Evolutionary conservation across 2,329 filamentous ascomycete species (phyloP).

Genomic region (Exutisphaerella laricina): DNA sequence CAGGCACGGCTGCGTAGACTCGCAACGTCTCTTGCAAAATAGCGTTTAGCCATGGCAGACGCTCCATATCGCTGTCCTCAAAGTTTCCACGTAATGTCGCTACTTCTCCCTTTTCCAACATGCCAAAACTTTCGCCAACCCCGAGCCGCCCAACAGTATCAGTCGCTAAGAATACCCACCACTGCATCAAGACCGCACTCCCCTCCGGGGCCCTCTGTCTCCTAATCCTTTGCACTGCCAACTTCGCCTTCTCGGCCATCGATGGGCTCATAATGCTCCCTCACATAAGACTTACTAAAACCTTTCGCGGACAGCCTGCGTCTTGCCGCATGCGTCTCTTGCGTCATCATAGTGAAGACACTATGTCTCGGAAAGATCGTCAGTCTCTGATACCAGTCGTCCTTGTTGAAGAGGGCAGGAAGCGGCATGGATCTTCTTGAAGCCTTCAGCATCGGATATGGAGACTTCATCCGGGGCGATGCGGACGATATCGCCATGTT

Average conservation of each 20-base stretch:
- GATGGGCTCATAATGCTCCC: constrained; percentile 34
- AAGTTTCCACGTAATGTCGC: constrained; percentile 12
- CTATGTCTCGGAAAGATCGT: constrained; percentile 18
- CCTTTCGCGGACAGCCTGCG: constrained; percentile 34
- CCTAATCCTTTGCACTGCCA: constrained; percentile 32
- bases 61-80: constrained; percentile 21
- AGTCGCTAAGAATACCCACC: constrained; percentile 38
- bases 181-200: constrained; percentile 36
- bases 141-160: constrained; percentile 36
- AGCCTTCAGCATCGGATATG: constrained; percentile 33
- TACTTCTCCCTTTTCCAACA: constrained; percentile 33
- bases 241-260: constrained; percentile 30
- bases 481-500: constrained; percentile 43
- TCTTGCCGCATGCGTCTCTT: constrained; percentile 31
- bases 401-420: constrained; percentile 25
- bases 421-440: constrained; percentile 29
- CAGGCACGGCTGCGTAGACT: constrained; percentile 29
- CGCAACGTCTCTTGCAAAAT: constrained; percentile 28
- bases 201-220: constrained; percentile 18
- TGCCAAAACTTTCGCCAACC: constrained; percentile 38
- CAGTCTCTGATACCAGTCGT: constrained; percentile 24
- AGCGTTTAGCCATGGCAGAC: constrained; percentile 21
- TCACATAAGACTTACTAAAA: constrained; percentile 34
- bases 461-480: constrained; percentile 45
- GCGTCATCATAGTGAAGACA: constrained; percentile 36